Base-by-base conservation (phyloP, 2,329 filamentous ascomycete genomes). In the Trichophyton mentagrophytes region DNA sequence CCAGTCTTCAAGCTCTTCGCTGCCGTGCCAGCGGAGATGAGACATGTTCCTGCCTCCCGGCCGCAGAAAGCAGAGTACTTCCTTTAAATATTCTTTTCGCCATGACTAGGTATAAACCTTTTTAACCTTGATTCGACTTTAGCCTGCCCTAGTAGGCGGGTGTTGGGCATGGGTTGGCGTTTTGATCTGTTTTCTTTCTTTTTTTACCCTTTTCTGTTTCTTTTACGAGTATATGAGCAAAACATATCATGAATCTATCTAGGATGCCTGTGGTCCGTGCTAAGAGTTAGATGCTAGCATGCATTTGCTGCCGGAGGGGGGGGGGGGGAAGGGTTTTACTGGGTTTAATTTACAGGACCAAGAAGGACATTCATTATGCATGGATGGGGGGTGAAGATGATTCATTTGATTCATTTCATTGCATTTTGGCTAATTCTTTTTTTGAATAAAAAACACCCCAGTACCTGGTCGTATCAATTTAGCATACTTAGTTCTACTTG, bases 1-100 rank as follows among this genome's bases (percentile, higher is more conserved):
- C 90, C 92, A 36, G 89, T 88, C 69, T 99, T 99, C 78, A 93
- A 78, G 65, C 67, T 78, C 30, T 78, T 78, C 67, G 74, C 74
- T 61, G 76, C 76, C 3, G 76, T 78, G 51, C 71, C 73, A 58
- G 76, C 77, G 63, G 76, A 78, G 59, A 72, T 76, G 68, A 72
- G 76, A 63, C 75, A 77, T 65, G 71, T 77, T 60, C 76, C 76
- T 44, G 66, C 67, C 56, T 72, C 73, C 61, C 71, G 76, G 67
- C 75, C 75, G 58, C 75, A 74, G 62, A 74, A 76, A 64, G 76
- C 76, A 67, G 76, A 78, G 68, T 78, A 78, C 67, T 78, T 78
- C 63, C 66, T 77, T 69, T 77, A 74, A 60, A 5, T 17, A 5
- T 30, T 30, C 27, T 30, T 30, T 30, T 30, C 27, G 27, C 27